Percentiles rank a stretch among this genome's conserved stretches.
These are phyloP conservation scores for Sarocladiaceae sp. DNA, from an alignment of 2,329 filamentous ascomycete species.

Conservation along the genomic window DNA sequence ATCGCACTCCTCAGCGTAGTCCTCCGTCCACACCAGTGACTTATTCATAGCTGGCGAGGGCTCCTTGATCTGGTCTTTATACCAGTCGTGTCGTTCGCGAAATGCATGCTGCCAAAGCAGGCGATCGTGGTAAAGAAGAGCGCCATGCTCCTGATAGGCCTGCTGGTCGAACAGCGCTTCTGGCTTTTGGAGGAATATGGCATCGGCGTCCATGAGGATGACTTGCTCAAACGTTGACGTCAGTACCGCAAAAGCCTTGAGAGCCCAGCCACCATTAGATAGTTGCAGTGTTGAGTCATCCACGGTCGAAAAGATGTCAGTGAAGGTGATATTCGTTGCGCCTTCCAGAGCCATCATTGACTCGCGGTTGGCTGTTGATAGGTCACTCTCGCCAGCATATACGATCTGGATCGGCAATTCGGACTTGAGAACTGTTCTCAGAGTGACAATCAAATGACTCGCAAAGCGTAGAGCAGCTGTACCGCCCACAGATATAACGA, in stretches of 20 bases:
- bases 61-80: slow-evolving; percentile 29
- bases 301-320: slow-evolving; percentile 29
- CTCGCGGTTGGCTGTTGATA: slow-evolving; percentile 19
- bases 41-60: slow-evolving; percentile 27
- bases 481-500: slow-evolving; percentile 29
- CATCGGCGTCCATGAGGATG: slow-evolving; percentile 34
- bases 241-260: slow-evolving; percentile 36
- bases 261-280: slow-evolving; percentile 30
- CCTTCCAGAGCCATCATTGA: slow-evolving; percentile 14
- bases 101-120: slow-evolving; percentile 32
- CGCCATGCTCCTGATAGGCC: slow-evolving; percentile 27
- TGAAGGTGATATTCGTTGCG: slow-evolving; percentile 20
- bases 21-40: slow-evolving; percentile 34
- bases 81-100: slow-evolving; percentile 31
- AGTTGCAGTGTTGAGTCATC: slow-evolving; percentile 25
- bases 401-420: slow-evolving; percentile 30
- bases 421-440: slow-evolving; percentile 25
- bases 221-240: slow-evolving; percentile 32
- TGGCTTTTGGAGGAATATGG: slow-evolving; percentile 33
- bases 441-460: slow-evolving; percentile 27
- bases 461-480: slow-evolving; percentile 27
- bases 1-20: slow-evolving; percentile 37
- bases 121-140: slow-evolving; percentile 36
- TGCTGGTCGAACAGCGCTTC: slow-evolving; percentile 25
- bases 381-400: slow-evolving; percentile 30